A percentile compares a stretch with the other conserved stretches of the same genome.
phyloP scores from a whole-genome alignment of 495 filamentous ascomycete genomes.

The Aspergillus nanangensis region DNA sequence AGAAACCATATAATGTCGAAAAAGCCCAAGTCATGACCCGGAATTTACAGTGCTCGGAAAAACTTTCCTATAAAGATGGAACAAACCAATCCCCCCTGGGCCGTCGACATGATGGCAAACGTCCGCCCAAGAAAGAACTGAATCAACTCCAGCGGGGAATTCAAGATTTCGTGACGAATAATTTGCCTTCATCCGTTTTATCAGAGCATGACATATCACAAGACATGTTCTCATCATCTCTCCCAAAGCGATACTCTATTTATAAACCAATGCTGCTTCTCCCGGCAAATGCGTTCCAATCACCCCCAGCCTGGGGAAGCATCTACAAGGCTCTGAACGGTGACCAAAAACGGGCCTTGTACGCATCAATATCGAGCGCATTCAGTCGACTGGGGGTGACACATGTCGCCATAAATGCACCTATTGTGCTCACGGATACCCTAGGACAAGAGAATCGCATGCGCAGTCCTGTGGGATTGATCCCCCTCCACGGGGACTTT shows the following conservation, averaged over 20 bases:
- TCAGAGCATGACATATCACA: constrained; percentile 8
- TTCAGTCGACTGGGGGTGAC: constrained; percentile 46
- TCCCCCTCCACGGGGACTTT: constrained; percentile 64
- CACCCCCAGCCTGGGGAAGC: constrained; percentile 37
- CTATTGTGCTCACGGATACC: constrained; percentile 43
- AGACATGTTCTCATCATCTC: constrained; percentile 22
- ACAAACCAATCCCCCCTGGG: too few relatives aligned
- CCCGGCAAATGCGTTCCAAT: constrained; percentile 53
- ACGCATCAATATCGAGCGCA: constrained; percentile 38
- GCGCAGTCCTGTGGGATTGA: constrained; percentile 58
- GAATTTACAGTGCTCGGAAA: too few relatives aligned
- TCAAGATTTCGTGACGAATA: constrained; percentile 20
- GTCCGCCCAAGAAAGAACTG: constrained; percentile 4
- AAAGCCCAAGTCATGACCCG: too few relatives aligned
- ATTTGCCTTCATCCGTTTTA: constrained; percentile 12
- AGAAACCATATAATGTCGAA: too few relatives aligned
- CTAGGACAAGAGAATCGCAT: constrained; percentile 54
- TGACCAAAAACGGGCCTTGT: constrained; percentile 40
- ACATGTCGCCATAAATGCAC: constrained; percentile 70
- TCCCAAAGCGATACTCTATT: constrained; percentile 62
- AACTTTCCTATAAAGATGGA: too few relatives aligned
- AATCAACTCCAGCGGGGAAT: constrained; percentile 33
- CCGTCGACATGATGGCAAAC: constrained; percentile 8
- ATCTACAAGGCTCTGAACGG: constrained; percentile 29
- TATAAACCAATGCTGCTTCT: constrained; percentile 70